Base-by-base conservation (phyloP, 495 filamentous ascomycete genomes). In the Chaetomium cochliodes region DNA sequence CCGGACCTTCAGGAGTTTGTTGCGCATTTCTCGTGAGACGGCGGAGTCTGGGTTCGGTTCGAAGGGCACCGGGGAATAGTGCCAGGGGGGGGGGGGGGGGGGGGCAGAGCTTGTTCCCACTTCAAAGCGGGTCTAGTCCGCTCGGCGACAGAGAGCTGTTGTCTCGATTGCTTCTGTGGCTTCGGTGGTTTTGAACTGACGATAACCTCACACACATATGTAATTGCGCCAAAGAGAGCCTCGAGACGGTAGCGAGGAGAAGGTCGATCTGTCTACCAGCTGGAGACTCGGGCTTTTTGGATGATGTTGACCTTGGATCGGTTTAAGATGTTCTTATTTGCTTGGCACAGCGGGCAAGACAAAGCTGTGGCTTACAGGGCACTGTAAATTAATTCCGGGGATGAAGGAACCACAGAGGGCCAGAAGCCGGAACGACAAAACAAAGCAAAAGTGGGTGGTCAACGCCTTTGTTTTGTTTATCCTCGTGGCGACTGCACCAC, bases 1-100 rank as follows among this genome's bases (percentile, higher is more conserved):
- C 57, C 74, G 72, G 65, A 67, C 55, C 66, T 76, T 78, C 51
- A 74, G 55, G 42, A 77, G 65, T 56, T 72, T 71, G 71, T 74
- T 79, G 72, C 75, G 71, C 77, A 79, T 79, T 69, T 75, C 74
- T 76, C 60, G 50, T n/a, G n/a, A 26, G 28, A 20, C 22, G 51
- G 51, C 11, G 12, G 41, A 49, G 26, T 54, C 49, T 62, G 41
- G 42, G 47, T 33, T 56, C 30, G 39, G 55, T 30, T 57, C 39
- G 11, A 58, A 57, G 53, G 50, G 53, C 41, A 30, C 28, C 55
- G 53, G 55, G 44, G 39, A 33, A 30, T 6, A 30, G 23, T 20
- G 63, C 25, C 55, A 41, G 46, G 39, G 33, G n/a, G n/a, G n/a
- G n/a, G n/a, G n/a, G n/a, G n/a, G 33, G 5, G 42, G 44, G n/a